A percentile compares a stretch with the other conserved stretches of the same genome.
Evolutionary conservation across 176 grass and related monocot genomes (phyloP).

Genomic region (Eleusine indica): DNA sequence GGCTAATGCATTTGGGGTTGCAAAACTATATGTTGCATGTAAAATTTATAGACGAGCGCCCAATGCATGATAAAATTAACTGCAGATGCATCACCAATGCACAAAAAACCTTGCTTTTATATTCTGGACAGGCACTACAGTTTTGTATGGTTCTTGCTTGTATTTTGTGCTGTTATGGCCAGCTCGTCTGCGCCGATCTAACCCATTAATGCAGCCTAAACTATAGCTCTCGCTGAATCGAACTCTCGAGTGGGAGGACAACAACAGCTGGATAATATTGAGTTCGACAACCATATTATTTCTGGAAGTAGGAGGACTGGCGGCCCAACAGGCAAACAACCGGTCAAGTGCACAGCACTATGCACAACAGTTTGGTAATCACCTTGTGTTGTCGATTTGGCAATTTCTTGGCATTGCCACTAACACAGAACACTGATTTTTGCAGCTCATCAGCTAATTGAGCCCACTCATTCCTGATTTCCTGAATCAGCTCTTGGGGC

Average conservation of each 20-base stretch:
- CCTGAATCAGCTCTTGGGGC: background rate
- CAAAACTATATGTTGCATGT: no score
- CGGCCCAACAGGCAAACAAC: background rate
- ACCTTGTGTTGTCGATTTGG: background rate
- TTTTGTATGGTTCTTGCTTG: background rate
- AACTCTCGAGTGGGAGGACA: background rate
- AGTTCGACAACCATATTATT: background rate
- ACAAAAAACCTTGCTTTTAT: background rate
- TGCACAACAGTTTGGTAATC: background rate
- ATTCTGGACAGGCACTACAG: background rate
- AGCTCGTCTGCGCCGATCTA: background rate
- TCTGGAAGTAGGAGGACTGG: background rate
- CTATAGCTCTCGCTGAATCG: background rate
- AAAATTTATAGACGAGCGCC: background rate
- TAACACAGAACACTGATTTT: background rate
- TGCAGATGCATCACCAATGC: no score
- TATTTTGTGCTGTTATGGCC: background rate
- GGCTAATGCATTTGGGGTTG: no score
- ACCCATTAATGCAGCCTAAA: background rate
- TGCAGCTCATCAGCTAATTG: background rate
- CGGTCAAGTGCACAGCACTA: no score
- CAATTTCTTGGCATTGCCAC: background rate
- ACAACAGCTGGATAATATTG: no score
- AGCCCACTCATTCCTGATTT: background rate
- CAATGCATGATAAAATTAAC: no score